These are phyloP conservation scores for Tremella mesenterica DNA, from an alignment of 768 basidiomycete genomes.

Conservation along the genomic window DNA sequence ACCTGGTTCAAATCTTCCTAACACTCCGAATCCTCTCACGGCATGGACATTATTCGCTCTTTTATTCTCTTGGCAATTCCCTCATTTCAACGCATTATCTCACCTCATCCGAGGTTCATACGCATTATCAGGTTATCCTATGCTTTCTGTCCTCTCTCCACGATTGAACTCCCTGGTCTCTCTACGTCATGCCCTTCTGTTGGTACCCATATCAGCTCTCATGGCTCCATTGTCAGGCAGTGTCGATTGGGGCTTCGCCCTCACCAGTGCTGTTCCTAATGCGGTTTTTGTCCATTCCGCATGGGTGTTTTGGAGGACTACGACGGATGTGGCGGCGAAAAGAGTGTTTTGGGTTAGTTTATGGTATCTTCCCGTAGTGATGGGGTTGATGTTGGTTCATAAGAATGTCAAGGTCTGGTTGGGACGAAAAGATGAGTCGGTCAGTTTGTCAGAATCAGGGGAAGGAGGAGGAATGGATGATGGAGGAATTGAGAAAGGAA, in stretches of 20 bases:
- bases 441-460: too few relatives aligned
- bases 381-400: conserved; percentile 90
- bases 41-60: conserved; percentile 72
- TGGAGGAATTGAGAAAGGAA: too few relatives aligned
- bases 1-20: conserved; percentile 46
- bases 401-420: conserved; percentile 54
- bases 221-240: conserved; percentile 80
- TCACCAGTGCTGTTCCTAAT: conserved; percentile 70
- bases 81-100: conserved; percentile 91
- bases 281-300: conserved; percentile 59
- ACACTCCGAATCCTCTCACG: conserved; percentile 64
- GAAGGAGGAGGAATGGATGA: conserved; percentile 6
- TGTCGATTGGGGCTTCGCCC: conserved; percentile 82
- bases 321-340: conserved; percentile 55
- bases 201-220: conserved; percentile 67
- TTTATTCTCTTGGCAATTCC: conserved; percentile 96
- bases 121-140: conserved; percentile 84
- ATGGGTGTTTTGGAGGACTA: conserved; percentile 62
- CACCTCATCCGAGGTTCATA: conserved; percentile 79
- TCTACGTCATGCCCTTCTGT: conserved; percentile 62
- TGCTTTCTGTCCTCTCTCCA: conserved; percentile 77
- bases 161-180: conserved; percentile 73
- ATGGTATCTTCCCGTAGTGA: conserved; percentile 81
- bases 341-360: conserved; percentile 68
- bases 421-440: conserved; percentile 8